Percentiles rank a stretch among this genome's conserved stretches.
These are phyloP conservation scores for Talaromyces sp. DNA, from an alignment of 2,329 filamentous ascomycete genomes.

Conservation along the genomic window DNA sequence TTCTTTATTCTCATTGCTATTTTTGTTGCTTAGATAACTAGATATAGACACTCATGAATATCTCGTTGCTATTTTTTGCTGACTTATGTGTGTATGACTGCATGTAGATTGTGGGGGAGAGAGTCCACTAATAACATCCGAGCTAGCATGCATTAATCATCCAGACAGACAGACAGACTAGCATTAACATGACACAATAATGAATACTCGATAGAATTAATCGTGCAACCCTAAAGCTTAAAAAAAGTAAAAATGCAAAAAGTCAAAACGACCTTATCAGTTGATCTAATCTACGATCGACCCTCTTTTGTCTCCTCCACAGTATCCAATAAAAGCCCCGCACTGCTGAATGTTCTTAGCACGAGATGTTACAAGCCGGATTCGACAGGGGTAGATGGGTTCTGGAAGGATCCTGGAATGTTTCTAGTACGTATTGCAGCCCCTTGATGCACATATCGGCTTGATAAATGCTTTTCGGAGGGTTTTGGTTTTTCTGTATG, in stretches of 20 bases:
- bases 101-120: background rate
- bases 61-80: background rate
- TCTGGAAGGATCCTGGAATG: background rate
- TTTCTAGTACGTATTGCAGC: background rate
- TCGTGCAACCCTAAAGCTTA: too few species aligned
- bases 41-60: background rate
- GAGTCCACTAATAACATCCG: background rate
- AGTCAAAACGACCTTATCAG: background rate
- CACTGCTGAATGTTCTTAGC: background rate
- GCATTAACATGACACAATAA: too few species aligned
- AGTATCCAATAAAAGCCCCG: background rate
- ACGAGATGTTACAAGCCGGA: background rate
- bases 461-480: background rate
- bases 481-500: too few species aligned
- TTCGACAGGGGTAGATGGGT: background rate
- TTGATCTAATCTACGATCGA: background rate
- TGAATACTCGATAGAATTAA: too few species aligned
- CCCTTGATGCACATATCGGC: too few species aligned
- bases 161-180: too few species aligned
- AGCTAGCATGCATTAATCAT: background rate
- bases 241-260: background rate
- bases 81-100: too few species aligned
- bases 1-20: background rate
- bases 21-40: background rate
- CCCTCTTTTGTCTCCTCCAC: background rate